Evolutionary conservation across 2,329 filamentous ascomycete genomes (phyloP).

Genomic region (Aspergillus vadensis): DNA sequence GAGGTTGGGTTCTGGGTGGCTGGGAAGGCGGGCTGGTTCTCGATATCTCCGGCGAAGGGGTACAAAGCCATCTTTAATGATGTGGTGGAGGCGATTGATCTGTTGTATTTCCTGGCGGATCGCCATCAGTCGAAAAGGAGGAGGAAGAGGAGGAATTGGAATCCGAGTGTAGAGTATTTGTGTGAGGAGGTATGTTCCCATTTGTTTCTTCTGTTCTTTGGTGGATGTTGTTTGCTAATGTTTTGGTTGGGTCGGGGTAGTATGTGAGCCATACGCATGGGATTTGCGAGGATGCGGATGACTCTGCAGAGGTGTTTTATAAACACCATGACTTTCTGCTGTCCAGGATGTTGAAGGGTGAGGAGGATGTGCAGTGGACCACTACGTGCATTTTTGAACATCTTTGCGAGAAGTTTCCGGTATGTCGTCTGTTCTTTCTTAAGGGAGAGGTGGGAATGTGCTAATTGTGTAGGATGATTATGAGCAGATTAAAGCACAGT

Average conservation of each 20-base stretch:
- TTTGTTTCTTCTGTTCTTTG: neutral
- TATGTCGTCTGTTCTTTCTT: constrained; percentile 24
- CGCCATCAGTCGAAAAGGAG: constrained; percentile 50
- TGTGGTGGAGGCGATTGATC: constrained; percentile 60
- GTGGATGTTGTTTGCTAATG: neutral
- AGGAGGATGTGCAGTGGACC: constrained; percentile 49
- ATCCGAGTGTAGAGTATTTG: constrained; percentile 41
- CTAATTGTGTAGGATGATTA: constrained; percentile 35
- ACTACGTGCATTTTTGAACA: constrained; percentile 48
- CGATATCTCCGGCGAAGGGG: constrained; percentile 54
- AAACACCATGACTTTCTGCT: constrained; percentile 50
- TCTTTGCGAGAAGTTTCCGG: constrained; percentile 46
- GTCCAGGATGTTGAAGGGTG: constrained; percentile 49
- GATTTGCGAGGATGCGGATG: constrained; percentile 47
- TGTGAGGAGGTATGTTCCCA: constrained; percentile 40
- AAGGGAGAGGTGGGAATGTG: neutral
- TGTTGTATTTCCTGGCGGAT: constrained; percentile 65
- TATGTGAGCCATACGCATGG: constrained; percentile 47
- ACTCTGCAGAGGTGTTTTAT: constrained; percentile 50
- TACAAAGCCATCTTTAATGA: constrained; percentile 57
- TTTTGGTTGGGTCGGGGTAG: constrained; percentile 23
- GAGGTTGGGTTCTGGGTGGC: constrained; percentile 62
- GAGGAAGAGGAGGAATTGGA: constrained; percentile 35
- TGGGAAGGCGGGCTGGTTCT: constrained; percentile 64
- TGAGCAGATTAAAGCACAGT: constrained; percentile 31